A percentile compares a stretch with the other conserved stretches of the same genome.
Conservation (phyloP, 768 basidiomycete genomes). For the Russula brevipes region DNA sequence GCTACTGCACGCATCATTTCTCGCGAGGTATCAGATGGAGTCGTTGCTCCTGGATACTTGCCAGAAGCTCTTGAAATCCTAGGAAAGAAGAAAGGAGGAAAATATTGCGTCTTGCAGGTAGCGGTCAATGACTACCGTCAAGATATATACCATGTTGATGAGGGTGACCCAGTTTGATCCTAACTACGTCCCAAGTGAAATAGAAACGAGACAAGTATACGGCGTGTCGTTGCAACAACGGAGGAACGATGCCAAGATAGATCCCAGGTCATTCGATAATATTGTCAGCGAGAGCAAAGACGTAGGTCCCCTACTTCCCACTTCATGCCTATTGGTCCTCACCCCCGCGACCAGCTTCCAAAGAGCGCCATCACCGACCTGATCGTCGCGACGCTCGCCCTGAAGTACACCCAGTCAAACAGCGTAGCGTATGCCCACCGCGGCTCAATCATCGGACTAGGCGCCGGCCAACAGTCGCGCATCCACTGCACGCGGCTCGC, state of each 20-base stretch:
- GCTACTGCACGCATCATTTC: slow-evolving; percentile 96
- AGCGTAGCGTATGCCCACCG: slow-evolving; percentile 92
- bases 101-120: slow-evolving; percentile 96
- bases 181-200: slow-evolving; percentile 63
- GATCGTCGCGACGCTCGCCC: slow-evolving; percentile 90
- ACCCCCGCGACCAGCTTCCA: slow-evolving; percentile 52
- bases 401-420: slow-evolving; percentile 99
- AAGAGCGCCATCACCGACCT: slow-evolving; percentile 77
- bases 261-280: slow-evolving; percentile 74
- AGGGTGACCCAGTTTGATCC: slow-evolving; percentile 70
- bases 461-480: slow-evolving; percentile 96
- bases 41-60: slow-evolving; percentile 93
- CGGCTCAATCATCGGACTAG: slow-evolving; percentile 91
- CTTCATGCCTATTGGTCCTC: neutral
- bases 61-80: slow-evolving; percentile 85
- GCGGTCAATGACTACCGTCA: slow-evolving; percentile 11
- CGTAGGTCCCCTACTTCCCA: slow-evolving; percentile 39
- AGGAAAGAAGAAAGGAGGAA: slow-evolving; percentile 94
- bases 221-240: slow-evolving; percentile 87
- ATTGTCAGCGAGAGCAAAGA: slow-evolving; percentile 86
- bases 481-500: slow-evolving; percentile 99
- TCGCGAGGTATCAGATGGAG: slow-evolving; percentile 97
- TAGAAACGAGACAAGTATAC: slow-evolving; percentile 94
- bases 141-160: neutral
- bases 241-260: slow-evolving; percentile 86